Conservation (phyloP, 2,329 filamentous ascomycete genomes). For the Ceratocystis variospora region DNA sequence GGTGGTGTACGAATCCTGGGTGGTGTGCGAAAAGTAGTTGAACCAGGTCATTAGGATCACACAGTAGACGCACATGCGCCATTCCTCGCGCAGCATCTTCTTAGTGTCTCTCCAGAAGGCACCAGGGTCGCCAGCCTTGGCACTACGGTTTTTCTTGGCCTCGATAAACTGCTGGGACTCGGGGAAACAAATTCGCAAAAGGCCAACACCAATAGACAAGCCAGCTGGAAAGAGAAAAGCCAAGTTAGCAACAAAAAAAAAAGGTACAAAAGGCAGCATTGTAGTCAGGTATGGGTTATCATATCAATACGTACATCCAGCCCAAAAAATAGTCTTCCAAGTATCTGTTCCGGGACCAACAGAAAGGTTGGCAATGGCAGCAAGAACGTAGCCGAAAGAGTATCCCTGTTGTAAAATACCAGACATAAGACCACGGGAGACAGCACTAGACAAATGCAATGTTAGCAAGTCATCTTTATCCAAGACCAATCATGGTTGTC, state of each 20-base stretch:
- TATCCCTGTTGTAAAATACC: constrained; percentile 70
- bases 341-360: constrained; percentile 49
- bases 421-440: constrained; percentile 58
- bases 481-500: background rate
- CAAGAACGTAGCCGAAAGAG: constrained; percentile 65
- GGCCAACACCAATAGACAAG: constrained; percentile 52
- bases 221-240: constrained; percentile 32
- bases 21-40: constrained; percentile 64
- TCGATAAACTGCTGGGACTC: constrained; percentile 65
- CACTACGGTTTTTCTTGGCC: constrained; percentile 38
- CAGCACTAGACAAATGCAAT: constrained; percentile 30
- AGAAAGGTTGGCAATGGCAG: constrained; percentile 60
- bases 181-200: constrained; percentile 54
- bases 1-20: constrained; percentile 69
- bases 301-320: constrained; percentile 34
- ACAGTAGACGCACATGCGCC: constrained; percentile 66
- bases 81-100: constrained; percentile 53
- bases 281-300: constrained; percentile 7
- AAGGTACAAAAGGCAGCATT: background rate
- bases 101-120: constrained; percentile 58
- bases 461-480: constrained; percentile 16
- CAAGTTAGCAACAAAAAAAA: constrained; percentile 11
- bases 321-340: constrained; percentile 69
- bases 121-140: constrained; percentile 24
- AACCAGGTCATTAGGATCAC: constrained; percentile 67